phyloP scores from a whole-genome alignment of 805 yeast genomes.

The Wickerhamomyces chaumierensis region DNA sequence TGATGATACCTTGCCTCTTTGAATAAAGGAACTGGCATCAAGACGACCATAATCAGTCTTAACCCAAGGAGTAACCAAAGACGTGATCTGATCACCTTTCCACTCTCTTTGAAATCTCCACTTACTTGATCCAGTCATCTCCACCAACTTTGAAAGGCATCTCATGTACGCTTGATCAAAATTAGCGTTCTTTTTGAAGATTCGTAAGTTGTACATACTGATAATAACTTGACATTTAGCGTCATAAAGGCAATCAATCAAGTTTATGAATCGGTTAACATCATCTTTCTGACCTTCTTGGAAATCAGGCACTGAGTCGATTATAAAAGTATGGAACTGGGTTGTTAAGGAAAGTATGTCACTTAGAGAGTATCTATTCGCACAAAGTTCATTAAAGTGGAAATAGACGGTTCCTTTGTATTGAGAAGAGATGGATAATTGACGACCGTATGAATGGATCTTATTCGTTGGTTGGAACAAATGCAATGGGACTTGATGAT shows the following conservation, averaged over 20 bases:
- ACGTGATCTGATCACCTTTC: too few relatives aligned
- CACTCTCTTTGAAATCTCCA: too few relatives aligned
- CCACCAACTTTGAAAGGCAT: too few relatives aligned
- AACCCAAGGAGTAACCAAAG: too few relatives aligned
- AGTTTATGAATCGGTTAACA: slow-evolving; percentile 55
- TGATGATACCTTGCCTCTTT: too few relatives aligned
- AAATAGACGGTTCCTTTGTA: slow-evolving; percentile 32
- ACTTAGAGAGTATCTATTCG: slow-evolving; percentile 47
- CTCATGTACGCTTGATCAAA: too few relatives aligned
- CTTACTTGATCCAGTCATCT: too few relatives aligned
- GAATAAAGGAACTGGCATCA: too few relatives aligned
- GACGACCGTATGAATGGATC: slow-evolving; percentile 36
- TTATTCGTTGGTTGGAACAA: background rate
- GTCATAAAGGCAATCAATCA: slow-evolving; percentile 62
- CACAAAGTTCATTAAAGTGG: slow-evolving; percentile 43
- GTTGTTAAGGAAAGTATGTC: slow-evolving; percentile 64
- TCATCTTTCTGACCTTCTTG: slow-evolving; percentile 49
- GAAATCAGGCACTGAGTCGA: slow-evolving; percentile 52
- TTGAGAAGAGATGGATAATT: slow-evolving; percentile 33
- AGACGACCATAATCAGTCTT: too few relatives aligned
- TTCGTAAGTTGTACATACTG: too few relatives aligned
- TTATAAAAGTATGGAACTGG: slow-evolving; percentile 39
- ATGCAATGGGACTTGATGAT: too few relatives aligned
- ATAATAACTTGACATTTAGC: slow-evolving; percentile 40
- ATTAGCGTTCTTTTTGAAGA: too few relatives aligned